These are phyloP conservation scores for Amborella trichopoda DNA, from an alignment of 164 flowering plant genomes.

Conservation along the genomic window DNA sequence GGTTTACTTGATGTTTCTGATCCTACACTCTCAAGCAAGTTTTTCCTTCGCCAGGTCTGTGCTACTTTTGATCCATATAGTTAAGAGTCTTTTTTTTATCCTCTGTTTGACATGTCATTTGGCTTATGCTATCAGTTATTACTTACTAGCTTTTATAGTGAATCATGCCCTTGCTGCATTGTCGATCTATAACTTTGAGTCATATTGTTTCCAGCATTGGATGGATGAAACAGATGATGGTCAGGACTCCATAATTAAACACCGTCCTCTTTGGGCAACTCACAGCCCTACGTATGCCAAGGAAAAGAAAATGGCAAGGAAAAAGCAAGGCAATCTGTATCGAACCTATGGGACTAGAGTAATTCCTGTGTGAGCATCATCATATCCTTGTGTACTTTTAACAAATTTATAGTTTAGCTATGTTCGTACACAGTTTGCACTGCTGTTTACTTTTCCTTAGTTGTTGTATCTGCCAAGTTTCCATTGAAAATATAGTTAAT, in stretches of 20 bases:
- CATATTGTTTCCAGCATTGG: conserved; percentile 47
- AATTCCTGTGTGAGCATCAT: conserved; percentile 78
- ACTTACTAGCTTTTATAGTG: no score
- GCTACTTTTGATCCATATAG: neutral
- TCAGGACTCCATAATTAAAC: conserved; percentile 79
- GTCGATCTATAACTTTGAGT: conserved; percentile 6
- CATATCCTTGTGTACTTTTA: no score
- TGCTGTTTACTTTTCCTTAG: no score
- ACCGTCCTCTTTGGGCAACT: conserved; percentile 83
- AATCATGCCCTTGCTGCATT: no score
- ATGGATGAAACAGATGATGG: conserved; percentile 60
- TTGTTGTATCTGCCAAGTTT: no score
- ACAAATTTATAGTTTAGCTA: no score
- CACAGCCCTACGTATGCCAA: conserved; percentile 34
- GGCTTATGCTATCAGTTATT: no score
- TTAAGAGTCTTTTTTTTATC: neutral
- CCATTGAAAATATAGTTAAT: no score
- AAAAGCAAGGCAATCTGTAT: conserved; percentile 57
- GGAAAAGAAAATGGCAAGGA: conserved; percentile 36
- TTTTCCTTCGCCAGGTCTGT: conserved; percentile 84
- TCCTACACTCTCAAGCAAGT: conserved; percentile 80
- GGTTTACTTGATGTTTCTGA: conserved; percentile 93
- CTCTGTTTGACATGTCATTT: no score
- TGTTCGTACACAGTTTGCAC: no score
- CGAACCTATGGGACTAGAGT: conserved; percentile 97